Base-by-base conservation (phyloP, 306 rosid genomes). In the Purshia tridentata region DNA sequence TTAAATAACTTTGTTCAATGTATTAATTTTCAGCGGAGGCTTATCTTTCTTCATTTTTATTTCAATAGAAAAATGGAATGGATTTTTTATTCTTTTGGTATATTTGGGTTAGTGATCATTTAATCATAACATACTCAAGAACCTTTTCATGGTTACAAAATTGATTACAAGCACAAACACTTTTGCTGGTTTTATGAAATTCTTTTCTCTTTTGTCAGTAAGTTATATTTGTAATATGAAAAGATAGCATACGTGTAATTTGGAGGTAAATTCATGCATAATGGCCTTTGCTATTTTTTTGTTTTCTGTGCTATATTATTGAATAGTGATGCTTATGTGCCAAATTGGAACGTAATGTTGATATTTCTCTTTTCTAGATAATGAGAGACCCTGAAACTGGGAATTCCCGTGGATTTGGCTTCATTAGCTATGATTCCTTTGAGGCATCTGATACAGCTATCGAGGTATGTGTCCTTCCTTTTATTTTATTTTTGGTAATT, bases 311-410 rank as follows among this genome's bases (percentile, higher is more conserved):
- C 42, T 7, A 46, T 8, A n/a, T 61, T 8, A 37, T 61, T 39
- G 8, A 5, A n/a, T 47, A 10, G 3, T 14, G 20, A 69, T 62
- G 29, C 29, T 12, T 56, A 45, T 67, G 49, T 56, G 9, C 8
- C 11, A 29, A 53, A n/a, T 20, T 69, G 48, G 46, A 40, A 37
- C 81, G 76, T 83, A 76, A 84, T 75, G 35, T 55, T 23, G 20
- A 22, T 46, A n/a, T 39, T 54, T 35, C 53, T 65, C n/a, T 49
- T 5, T 78, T 85, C 78, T 86, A 95, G 99, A 95, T 95, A 62
- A 95, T 95, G 99, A 91, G 99, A 81, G 99, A 95, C 82, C 98
- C 99, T 0, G 99, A 95, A 11, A 88, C 99, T 0, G 99, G 99
- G 68, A 95, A 91, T 75, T 91, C 99, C 20, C 98, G 99, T 52